These are phyloP conservation scores for Solanum pinnatisectum DNA, from an alignment of 257 asterid genomes.

Conservation along the genomic window DNA sequence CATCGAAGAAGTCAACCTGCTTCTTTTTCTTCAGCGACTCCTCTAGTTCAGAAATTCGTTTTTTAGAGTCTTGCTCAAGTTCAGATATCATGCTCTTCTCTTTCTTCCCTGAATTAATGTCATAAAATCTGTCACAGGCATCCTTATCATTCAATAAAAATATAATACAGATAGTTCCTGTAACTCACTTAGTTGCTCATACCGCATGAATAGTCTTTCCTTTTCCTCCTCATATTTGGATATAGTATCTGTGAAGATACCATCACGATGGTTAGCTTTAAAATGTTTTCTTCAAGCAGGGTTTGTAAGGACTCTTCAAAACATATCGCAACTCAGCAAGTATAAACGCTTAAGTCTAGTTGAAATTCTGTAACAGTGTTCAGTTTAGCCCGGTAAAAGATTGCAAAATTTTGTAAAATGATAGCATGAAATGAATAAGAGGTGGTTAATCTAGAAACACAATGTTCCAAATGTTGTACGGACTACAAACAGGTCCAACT, in stretches of 20 bases:
- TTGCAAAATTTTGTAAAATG: not conserved
- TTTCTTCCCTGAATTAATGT: slow-evolving; percentile 59
- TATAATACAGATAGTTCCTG: not conserved
- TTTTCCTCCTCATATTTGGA: slow-evolving; percentile 86
- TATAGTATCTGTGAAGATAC: slow-evolving; percentile 43
- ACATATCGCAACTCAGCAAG: not conserved
- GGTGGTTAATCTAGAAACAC: not conserved
- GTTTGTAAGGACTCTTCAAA: not conserved
- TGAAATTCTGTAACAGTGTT: not conserved
- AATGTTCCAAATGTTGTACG: not conserved
- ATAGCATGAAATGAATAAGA: not conserved
- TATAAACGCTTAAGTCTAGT: not conserved
- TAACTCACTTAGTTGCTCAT: slow-evolving; percentile 79
- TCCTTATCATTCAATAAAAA: not conserved
- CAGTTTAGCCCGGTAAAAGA: not conserved
- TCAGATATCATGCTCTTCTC: slow-evolving; percentile 74
- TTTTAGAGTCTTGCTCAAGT: slow-evolving; percentile 53
- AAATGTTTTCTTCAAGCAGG: not conserved
- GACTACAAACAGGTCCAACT: not conserved
- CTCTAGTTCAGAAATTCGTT: slow-evolving; percentile 68
- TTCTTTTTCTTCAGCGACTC: slow-evolving; percentile 94
- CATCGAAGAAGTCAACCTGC: slow-evolving; percentile 39
- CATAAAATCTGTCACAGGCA: not conserved
- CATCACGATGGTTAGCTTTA: not conserved
- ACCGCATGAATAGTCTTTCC: slow-evolving; percentile 48